Conservation (phyloP, 2,329 filamentous ascomycete genomes). For the Tympanopsis confertula region DNA sequence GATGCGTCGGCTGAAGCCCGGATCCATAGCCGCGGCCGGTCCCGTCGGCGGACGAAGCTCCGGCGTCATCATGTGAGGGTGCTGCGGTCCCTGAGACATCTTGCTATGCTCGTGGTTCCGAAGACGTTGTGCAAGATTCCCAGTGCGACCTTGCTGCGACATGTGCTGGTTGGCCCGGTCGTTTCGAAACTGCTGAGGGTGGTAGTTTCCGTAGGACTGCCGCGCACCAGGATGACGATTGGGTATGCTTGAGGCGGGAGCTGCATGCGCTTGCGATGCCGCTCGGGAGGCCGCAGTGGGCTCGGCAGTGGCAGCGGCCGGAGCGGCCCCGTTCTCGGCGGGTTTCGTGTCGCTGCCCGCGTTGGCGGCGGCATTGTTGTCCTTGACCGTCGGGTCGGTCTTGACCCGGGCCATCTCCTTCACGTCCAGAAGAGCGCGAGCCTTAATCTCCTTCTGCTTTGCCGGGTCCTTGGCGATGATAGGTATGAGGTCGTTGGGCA, state of each 20-base stretch:
- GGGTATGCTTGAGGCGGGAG: conserved; percentile 17
- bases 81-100: conserved; percentile 22
- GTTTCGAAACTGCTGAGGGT: conserved; percentile 33
- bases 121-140: conserved; percentile 35
- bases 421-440: conserved; percentile 69
- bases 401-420: conserved; percentile 44
- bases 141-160: conserved; percentile 20
- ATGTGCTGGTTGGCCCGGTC: conserved; percentile 32
- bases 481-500: conserved; percentile 80
- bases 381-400: conserved; percentile 30
- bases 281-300: conserved; percentile 13
- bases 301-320: conserved; percentile 16
- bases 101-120: conserved; percentile 39
- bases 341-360: conserved; percentile 32
- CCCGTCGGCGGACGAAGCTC: conserved; percentile 61
- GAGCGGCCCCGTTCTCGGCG: conserved; percentile 12
- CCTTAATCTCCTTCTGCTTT: conserved; percentile 87
- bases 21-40: conserved; percentile 46
- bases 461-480: conserved; percentile 94
- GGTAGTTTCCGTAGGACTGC: conserved; percentile 32
- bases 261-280: conserved; percentile 11
- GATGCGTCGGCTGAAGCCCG: conserved; percentile 39
- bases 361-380: conserved; percentile 35
- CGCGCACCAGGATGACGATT: conserved; percentile 35
- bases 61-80: conserved; percentile 11